Base-by-base conservation (phyloP, 2,329 filamentous ascomycete species). In the Diaporthe longicolla region DNA sequence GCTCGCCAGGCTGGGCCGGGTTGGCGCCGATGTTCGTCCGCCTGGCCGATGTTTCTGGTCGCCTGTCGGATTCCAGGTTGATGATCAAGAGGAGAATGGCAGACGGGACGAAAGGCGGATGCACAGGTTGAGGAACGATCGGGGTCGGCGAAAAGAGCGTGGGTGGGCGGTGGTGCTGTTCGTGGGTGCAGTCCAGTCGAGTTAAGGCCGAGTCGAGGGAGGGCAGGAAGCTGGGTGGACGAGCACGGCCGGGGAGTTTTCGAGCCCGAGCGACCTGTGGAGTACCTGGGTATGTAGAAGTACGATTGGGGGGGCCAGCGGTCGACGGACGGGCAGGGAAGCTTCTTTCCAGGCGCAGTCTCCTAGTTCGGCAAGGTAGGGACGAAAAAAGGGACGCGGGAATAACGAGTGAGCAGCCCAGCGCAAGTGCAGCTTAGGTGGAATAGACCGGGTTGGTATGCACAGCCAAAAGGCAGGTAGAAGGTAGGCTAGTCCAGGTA, bases 1-100 rank as follows among this genome's bases (percentile, higher is more conserved):
- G 79, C 81, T 80, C 82, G 82, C 84, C 85, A 86, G 84, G 80
- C 79, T 83, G 80, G 80, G 80, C 81, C 79, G 76, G 75, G 66
- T 77, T 79, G 79, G 81, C 82, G 72, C 76, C 74, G 72, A 72
- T 75, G 66, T 73, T 74, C 71, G 70, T 73, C 73, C 75, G 75
- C 76, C 77, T 75, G 71, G 57, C 66, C 52, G 70, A 45, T 58
- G 13, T 45, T 6, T 63, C 48, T 29, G 68, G 24, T 70, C 37
- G 61, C 54, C 43, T 43, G 37, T 40, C n/a, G 58, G n/a, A 55
- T 66, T 63, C 68, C 69, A 59, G 57, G 17, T 58, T 71, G 50
- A 40, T 37, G 37, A 19, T 5, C 10, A 61, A 26, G 17, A 10
- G 9, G 32, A 24, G 40, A 15, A 48, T 32, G 29, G 19, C 32